Percentiles rank a stretch among this genome's conserved stretches.
phyloP scores from a whole-genome alignment of 2,329 filamentous ascomycete genomes.

The Trichoderma sp. region DNA sequence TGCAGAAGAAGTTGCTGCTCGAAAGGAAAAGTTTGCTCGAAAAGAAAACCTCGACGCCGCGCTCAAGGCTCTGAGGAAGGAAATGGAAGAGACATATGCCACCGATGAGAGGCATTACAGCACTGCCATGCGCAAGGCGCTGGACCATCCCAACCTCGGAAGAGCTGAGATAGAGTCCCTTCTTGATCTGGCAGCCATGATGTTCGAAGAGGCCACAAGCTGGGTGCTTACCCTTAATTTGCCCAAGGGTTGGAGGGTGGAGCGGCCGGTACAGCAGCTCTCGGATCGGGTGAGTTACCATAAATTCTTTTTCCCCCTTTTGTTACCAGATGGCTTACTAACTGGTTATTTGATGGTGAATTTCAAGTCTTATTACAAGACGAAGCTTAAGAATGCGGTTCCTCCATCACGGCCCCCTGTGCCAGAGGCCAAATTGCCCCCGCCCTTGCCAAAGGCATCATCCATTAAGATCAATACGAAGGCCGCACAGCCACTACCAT shows the following conservation, averaged over 20 bases:
- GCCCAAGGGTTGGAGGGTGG: slow-evolving; percentile 45
- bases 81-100: slow-evolving; percentile 46
- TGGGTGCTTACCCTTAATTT: slow-evolving; percentile 46
- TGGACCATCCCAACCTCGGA: slow-evolving; percentile 43
- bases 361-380: slow-evolving; percentile 44
- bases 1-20: slow-evolving; percentile 56
- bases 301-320: too few relatives aligned
- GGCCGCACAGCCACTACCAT: slow-evolving; percentile 22
- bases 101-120: slow-evolving; percentile 43
- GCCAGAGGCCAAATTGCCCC: slow-evolving; percentile 33
- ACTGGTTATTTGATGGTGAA: slow-evolving; percentile 35
- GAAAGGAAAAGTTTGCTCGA: slow-evolving; percentile 63
- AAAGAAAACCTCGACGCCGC: slow-evolving; percentile 64
- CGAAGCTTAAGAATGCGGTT: slow-evolving; percentile 35
- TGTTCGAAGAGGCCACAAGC: slow-evolving; percentile 47
- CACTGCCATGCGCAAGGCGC: slow-evolving; percentile 46
- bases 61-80: slow-evolving; percentile 44
- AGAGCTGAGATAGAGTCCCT: slow-evolving; percentile 46
- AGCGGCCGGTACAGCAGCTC: slow-evolving; percentile 39
- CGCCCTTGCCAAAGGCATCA: slow-evolving; percentile 33
- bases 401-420: slow-evolving; percentile 27
- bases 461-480: slow-evolving; percentile 38
- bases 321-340: slow-evolving; percentile 20
- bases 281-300: slow-evolving; percentile 38
- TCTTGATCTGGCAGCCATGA: slow-evolving; percentile 47